A percentile compares a stretch with the other conserved stretches of the same genome.
Evolutionary conservation across 306 rosid genomes (phyloP).

Genomic region (Corylus heterophylla): DNA sequence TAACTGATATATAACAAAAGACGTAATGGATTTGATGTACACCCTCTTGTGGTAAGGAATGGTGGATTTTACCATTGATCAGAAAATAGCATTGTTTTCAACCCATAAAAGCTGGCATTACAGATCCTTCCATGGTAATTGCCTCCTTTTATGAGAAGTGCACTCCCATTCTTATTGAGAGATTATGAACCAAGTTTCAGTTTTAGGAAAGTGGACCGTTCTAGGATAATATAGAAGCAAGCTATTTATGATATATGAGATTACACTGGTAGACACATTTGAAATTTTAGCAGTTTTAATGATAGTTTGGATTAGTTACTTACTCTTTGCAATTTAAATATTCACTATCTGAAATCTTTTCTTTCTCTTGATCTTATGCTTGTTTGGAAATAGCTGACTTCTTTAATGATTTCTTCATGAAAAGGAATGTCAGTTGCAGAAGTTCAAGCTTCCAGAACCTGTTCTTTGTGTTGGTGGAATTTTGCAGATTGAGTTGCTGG

Average conservation of each 20-base stretch:
- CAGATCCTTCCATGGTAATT: background rate
- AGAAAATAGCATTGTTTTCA: background rate
- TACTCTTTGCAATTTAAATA: background rate
- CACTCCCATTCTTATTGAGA: background rate
- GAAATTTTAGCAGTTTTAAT: background rate
- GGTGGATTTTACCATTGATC: background rate
- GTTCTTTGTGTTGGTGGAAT: conserved; percentile 89
- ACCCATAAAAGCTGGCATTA: background rate
- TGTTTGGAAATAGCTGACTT: conserved; percentile 4
- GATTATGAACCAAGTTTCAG: background rate
- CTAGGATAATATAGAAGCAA: background rate
- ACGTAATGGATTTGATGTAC: background rate
- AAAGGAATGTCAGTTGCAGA: conserved; percentile 70
- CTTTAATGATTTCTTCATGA: conserved; percentile 22
- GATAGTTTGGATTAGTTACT: too few species aligned
- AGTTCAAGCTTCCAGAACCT: conserved; percentile 84
- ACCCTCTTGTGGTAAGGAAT: background rate
- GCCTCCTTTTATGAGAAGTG: background rate
- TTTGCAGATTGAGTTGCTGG: conserved; percentile 88
- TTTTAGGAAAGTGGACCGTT: background rate
- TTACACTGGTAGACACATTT: background rate
- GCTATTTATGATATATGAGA: background rate
- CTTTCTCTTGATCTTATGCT: background rate
- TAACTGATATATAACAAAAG: background rate
- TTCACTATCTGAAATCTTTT: background rate